Base-by-base conservation (phyloP, 208 protist species). In the Leishmania arabica region DNA sequence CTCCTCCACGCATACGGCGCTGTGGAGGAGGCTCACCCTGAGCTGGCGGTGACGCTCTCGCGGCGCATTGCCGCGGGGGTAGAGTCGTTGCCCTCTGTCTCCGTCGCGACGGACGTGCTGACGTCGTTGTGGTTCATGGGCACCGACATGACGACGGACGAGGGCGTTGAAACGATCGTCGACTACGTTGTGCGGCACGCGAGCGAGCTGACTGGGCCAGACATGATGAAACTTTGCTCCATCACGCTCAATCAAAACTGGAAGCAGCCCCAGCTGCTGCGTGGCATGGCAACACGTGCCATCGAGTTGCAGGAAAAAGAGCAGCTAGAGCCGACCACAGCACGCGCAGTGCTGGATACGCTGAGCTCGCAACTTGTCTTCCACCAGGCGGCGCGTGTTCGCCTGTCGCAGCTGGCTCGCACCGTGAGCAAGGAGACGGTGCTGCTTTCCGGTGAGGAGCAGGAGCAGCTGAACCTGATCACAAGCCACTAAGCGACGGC, bases 391-490 rank as follows among this genome's bases (percentile, higher is more conserved):
- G 92, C 91, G 31, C 87, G 95, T 21, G 75, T 81, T 40, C 77
- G 89, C 17, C 88, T 96, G 37, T 91, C 92, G n/a, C n/a, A 75
- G 34, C 69, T 93, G 17, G 92, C 89, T 34, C 91, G 92, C 58
- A 91, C 82, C 54, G 90, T 93, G 24, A 96, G 92, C 79, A 95
- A 94, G 69, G 92, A 97, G 49, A 77, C 40, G 31, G 68, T 89
- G 31, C 75, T 81, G 60, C 90, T 97, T 27, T 93, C 91, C 21
- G 90, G 91, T 9, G 90, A 93, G 56, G 91, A 96, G 68, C 77
- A 90, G 45, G 84, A 90, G 70, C 86, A 94, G 75, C 69, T 94
- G 34, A 87, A 92, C 53, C 54, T 94, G 58, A 62, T 96, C 31
- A 73, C 77, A 34, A 83, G 88, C 42, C 92, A 86, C 47, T 82